These are phyloP conservation scores for Physaria fendleri DNA, from an alignment of 345 rosid species.

Conservation along the genomic window DNA sequence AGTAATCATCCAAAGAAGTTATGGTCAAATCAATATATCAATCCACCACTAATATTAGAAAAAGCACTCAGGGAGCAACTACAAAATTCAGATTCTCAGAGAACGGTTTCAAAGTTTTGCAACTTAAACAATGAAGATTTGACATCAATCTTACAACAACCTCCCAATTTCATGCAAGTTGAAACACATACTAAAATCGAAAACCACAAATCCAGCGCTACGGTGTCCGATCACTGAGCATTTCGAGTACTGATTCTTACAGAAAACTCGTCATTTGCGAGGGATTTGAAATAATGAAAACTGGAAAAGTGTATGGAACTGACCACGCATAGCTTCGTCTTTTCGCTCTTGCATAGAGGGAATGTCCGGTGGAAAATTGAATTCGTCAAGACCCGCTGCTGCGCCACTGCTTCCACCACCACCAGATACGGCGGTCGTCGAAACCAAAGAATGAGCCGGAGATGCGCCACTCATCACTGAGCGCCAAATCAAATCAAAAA, in stretches of 20 bases:
- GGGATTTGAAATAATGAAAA: neutral
- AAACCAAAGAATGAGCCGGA: slow-evolving; percentile 62
- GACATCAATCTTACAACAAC: neutral
- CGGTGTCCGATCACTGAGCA: neutral
- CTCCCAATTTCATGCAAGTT: neutral
- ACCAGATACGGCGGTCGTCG: slow-evolving; percentile 63
- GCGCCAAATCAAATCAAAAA: neutral
- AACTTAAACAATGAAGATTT: neutral
- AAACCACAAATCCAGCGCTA: neutral
- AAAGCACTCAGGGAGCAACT: neutral
- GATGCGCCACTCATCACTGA: slow-evolving; percentile 59
- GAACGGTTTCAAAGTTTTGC: neutral
- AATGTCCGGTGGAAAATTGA: slow-evolving; percentile 54
- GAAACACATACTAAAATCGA: neutral
- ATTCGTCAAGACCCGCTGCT: slow-evolving; percentile 47
- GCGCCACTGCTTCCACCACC: slow-evolving; percentile 53
- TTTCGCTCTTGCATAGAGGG: slow-evolving; percentile 47
- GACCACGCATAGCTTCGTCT: slow-evolving; percentile 35
- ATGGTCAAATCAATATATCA: neutral
- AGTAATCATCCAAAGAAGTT: neutral
- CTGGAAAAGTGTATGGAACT: neutral
- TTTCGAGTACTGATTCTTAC: neutral
- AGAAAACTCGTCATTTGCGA: neutral
- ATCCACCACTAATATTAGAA: neutral
- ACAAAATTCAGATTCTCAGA: neutral